Conservation (phyloP, 2,329 filamentous ascomycete species). For the Pyrenophora seminiperda region DNA sequence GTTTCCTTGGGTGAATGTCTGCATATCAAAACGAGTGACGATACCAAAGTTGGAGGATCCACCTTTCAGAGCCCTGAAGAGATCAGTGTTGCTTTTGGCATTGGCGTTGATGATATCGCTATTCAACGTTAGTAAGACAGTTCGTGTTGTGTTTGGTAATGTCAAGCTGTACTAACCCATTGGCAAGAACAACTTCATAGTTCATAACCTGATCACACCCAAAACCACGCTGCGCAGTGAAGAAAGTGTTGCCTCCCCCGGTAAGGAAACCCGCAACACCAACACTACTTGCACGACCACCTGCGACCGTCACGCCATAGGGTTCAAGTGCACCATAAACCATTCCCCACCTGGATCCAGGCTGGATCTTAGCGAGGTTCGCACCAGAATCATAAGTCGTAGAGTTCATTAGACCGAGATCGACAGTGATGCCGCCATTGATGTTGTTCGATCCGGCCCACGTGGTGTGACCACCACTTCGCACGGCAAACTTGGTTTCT, state of each 20-base stretch:
- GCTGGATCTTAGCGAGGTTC: constrained; percentile 28
- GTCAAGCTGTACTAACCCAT: constrained; percentile 25
- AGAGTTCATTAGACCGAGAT: constrained; percentile 33
- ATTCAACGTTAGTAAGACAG: constrained; percentile 21
- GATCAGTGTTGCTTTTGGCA: constrained; percentile 42
- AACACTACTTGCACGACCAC: constrained; percentile 32
- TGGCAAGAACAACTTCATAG: constrained; percentile 47
- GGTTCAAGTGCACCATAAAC: constrained; percentile 40
- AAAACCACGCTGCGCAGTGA: constrained; percentile 27
- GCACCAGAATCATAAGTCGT: constrained; percentile 16
- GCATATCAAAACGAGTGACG: constrained; percentile 26
- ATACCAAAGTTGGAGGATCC: constrained; percentile 40
- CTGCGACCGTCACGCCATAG: constrained; percentile 23
- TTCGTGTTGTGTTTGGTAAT: constrained; percentile 18
- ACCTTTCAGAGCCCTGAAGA: constrained; percentile 46
- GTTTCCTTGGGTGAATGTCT: constrained; percentile 27
- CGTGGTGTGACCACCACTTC: constrained; percentile 35
- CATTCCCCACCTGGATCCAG: constrained; percentile 41
- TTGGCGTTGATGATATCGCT: constrained; percentile 47
- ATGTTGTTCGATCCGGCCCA: constrained; percentile 40
- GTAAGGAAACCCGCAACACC: constrained; percentile 37
- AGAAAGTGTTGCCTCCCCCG: constrained; percentile 38
- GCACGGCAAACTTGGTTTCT: constrained; percentile 29
- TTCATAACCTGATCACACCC: constrained; percentile 38
- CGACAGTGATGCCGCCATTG: constrained; percentile 35